Percentiles rank a stretch among this genome's conserved stretches.
These are phyloP conservation scores for Aschersonia sp. DNA, from an alignment of 2,329 filamentous ascomycete species.

Conservation along the genomic window DNA sequence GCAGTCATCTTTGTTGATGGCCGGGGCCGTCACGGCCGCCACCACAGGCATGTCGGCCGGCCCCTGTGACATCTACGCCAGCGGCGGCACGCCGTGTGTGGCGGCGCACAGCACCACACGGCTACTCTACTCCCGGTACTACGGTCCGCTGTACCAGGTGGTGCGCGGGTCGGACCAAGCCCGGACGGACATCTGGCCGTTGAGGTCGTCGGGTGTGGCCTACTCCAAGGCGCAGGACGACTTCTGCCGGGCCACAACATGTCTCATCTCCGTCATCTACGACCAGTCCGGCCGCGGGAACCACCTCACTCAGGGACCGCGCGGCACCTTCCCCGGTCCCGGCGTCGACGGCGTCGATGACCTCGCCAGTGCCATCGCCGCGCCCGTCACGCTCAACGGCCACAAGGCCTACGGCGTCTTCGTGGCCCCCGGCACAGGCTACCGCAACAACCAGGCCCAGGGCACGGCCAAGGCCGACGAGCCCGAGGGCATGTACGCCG, in stretches of 20 bases:
- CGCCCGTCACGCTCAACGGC: slow-evolving; percentile 45
- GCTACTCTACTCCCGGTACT: slow-evolving; percentile 40
- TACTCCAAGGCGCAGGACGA: slow-evolving; percentile 44
- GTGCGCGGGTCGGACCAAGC: slow-evolving; percentile 33
- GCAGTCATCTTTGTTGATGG: background rate
- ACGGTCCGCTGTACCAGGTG: slow-evolving; percentile 43
- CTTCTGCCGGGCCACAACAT: slow-evolving; percentile 47
- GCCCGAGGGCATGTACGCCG: slow-evolving; percentile 45
- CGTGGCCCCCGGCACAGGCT: slow-evolving; percentile 45
- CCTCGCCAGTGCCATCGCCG: slow-evolving; percentile 41
- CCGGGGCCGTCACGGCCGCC: too few relatives aligned
- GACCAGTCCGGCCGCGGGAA: slow-evolving; percentile 50
- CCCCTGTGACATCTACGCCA: slow-evolving; percentile 47
- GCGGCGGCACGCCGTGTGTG: slow-evolving; percentile 45
- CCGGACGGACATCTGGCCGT: slow-evolving; percentile 3
- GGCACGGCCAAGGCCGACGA: slow-evolving; percentile 40
- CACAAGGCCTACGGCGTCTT: slow-evolving; percentile 51
- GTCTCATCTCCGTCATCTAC: slow-evolving; percentile 49
- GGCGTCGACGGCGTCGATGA: slow-evolving; percentile 43
- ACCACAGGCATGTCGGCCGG: too few relatives aligned
- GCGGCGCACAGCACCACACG: slow-evolving; percentile 53
- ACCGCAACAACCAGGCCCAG: slow-evolving; percentile 40
- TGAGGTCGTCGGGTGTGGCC: slow-evolving; percentile 37
- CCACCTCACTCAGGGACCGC: slow-evolving; percentile 44
- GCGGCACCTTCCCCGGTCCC: slow-evolving; percentile 41